Evolutionary conservation across 306 rosid genomes (phyloP).

Genomic region (Styphnolobium japonicum): DNA sequence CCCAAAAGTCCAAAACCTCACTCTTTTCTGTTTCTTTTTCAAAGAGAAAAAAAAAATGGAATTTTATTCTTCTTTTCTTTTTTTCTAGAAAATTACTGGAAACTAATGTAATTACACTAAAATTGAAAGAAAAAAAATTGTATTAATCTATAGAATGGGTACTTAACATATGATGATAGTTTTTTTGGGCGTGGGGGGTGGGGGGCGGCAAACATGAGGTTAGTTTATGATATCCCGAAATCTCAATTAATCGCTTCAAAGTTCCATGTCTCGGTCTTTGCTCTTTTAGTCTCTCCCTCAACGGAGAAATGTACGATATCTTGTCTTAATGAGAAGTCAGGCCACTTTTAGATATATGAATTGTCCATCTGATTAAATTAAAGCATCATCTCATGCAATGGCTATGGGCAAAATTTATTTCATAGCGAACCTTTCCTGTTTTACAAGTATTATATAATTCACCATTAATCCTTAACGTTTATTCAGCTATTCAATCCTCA

Average conservation of each 20-base stretch:
- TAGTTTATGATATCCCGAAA: not conserved
- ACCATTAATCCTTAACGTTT: too few relatives aligned
- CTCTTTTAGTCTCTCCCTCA: not conserved
- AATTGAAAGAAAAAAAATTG: not conserved
- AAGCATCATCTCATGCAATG: too few relatives aligned
- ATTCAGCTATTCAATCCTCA: too few relatives aligned
- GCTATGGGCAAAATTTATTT: too few relatives aligned
- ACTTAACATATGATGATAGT: not conserved
- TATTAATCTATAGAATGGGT: not conserved
- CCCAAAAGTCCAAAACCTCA: not conserved
- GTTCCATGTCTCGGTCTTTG: too few relatives aligned
- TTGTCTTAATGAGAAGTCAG: not conserved
- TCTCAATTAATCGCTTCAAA: too few relatives aligned
- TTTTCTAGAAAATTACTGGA: not conserved
- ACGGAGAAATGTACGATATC: not conserved
- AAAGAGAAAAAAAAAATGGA: too few relatives aligned
- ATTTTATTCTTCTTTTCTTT: not conserved
- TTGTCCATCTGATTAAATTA: too few relatives aligned
- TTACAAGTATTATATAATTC: too few relatives aligned
- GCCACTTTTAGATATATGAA: not conserved
- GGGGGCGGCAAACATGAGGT: conserved; percentile 5
- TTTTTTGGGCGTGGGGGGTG: not conserved
- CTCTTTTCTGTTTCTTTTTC: not conserved
- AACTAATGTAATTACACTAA: not conserved
- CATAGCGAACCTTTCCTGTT: too few relatives aligned